These are phyloP conservation scores for Fusarium virguliforme DNA, from an alignment of 2,329 filamentous ascomycete species.

Conservation along the genomic window DNA sequence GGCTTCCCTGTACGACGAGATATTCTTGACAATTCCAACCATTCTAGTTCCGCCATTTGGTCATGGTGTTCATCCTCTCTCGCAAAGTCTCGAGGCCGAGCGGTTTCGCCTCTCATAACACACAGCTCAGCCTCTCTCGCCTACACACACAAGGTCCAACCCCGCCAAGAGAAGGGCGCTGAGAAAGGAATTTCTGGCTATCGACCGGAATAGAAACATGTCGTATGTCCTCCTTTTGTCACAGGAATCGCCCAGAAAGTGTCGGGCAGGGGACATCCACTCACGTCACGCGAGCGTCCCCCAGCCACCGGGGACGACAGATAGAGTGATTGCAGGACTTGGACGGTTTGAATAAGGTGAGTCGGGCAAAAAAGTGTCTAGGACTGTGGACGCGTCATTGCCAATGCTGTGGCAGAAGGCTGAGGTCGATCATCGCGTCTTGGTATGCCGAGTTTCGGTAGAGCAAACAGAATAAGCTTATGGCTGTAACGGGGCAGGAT, in stretches of 20 bases:
- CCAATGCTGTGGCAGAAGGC: constrained; percentile 12
- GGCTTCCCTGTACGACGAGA: background rate
- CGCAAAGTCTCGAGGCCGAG: background rate
- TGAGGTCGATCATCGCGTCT: constrained; percentile 12
- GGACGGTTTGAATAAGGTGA: background rate
- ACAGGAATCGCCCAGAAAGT: background rate
- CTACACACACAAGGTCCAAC: background rate
- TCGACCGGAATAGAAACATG: constrained; percentile 45
- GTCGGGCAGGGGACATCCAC: background rate
- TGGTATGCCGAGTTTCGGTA: constrained; percentile 5
- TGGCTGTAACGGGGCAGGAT: background rate
- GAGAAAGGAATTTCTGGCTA: background rate
- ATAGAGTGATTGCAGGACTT: background rate
- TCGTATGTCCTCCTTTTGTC: constrained; percentile 33
- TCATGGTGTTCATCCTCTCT: constrained; percentile 2
- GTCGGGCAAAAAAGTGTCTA: background rate
- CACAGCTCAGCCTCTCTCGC: constrained; percentile 37
- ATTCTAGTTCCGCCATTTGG: background rate
- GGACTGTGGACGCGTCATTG: constrained; percentile 32
- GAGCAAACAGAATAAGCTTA: background rate
- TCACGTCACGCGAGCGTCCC: constrained; percentile 29
- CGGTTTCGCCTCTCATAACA: background rate
- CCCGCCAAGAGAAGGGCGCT: constrained; percentile 19
- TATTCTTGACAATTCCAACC: background rate
- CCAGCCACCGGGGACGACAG: constrained; percentile 25